Evolutionary conservation across 2,329 filamentous ascomycete genomes (phyloP).

Genomic region (Apiospora saccharicola): DNA sequence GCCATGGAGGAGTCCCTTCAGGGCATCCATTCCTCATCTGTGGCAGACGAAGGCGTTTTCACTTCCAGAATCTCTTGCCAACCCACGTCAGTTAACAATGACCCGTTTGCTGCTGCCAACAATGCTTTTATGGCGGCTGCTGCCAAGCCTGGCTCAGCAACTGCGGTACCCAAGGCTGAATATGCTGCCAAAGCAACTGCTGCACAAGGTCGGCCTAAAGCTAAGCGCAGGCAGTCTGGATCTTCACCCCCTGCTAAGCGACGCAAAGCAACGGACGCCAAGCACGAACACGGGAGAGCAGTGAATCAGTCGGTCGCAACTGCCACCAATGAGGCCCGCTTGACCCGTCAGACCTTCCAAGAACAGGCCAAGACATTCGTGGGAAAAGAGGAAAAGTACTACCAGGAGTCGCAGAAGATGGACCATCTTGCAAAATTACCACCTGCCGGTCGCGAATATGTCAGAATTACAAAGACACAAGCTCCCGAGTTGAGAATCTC

Average conservation of each 20-base stretch:
- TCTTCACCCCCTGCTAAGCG: neutral
- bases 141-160: neutral
- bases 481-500: neutral
- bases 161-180: neutral
- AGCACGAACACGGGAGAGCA: neutral
- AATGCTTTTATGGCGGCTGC: neutral
- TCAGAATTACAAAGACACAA: neutral
- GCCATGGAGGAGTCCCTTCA: conserved; percentile 20
- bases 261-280: neutral
- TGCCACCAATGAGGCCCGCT: neutral
- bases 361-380: neutral
- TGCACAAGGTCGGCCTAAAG: neutral
- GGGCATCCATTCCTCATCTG: neutral
- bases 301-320: neutral
- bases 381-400: neutral
- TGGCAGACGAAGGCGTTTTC: neutral
- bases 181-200: neutral
- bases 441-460: neutral
- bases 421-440: conserved; percentile 21
- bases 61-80: neutral
- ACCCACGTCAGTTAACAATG: neutral
- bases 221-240: neutral
- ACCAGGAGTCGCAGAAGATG: neutral
- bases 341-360: neutral
- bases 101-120: neutral